Conservation (phyloP, 1,284 basidiomycete species). For the Chalciporus sp. region DNA sequence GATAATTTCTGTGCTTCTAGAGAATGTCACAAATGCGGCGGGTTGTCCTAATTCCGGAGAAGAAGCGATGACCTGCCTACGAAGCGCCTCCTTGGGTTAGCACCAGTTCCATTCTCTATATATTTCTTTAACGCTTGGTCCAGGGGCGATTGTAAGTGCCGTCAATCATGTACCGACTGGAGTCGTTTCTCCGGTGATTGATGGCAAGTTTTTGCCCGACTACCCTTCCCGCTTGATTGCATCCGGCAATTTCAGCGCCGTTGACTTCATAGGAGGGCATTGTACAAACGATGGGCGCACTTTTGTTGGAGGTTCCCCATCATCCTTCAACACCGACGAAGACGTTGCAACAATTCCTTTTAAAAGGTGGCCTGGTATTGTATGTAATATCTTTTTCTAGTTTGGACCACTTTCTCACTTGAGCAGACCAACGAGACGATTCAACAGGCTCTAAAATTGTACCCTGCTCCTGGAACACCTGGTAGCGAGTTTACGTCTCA, state of each 20-base stretch:
- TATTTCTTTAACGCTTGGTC: no score
- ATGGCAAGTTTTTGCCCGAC: conserved; percentile 39
- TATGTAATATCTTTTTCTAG: neutral
- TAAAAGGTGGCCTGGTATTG: neutral
- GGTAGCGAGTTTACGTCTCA: neutral
- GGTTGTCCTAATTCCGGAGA: no score
- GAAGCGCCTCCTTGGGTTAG: no score
- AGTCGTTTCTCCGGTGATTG: conserved; percentile 3
- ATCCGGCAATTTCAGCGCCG: conserved; percentile 39
- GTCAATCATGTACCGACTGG: conserved; percentile 4
- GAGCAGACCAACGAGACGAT: neutral
- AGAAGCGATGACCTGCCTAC: no score
- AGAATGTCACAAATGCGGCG: no score
- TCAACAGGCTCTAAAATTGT: neutral
- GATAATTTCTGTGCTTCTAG: no score
- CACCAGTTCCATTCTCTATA: no score
- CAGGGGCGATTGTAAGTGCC: neutral
- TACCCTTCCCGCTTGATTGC: conserved; percentile 44
- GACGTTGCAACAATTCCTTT: no score
- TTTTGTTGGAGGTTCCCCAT: no score
- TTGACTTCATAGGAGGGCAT: conserved; percentile 47
- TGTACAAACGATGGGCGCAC: conserved; percentile 29
- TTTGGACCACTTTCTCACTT: neutral
- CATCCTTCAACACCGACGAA: no score
- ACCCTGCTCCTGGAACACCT: neutral